Evolutionary conservation across 1,284 basidiomycete genomes (phyloP).

Genomic region (Boletellus deceptivus): DNA sequence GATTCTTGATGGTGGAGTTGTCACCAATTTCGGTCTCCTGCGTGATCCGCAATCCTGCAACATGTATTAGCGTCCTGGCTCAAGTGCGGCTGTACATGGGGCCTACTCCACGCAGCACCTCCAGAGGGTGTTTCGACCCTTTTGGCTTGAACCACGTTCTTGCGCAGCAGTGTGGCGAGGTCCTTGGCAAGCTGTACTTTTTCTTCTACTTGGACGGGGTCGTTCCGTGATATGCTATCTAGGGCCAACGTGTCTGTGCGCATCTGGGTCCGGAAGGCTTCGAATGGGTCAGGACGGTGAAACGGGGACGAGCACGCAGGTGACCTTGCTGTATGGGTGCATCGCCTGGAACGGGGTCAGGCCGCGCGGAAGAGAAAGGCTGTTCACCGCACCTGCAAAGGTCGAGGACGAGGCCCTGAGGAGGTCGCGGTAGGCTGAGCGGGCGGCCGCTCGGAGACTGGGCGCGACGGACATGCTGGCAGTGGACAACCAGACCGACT

Average conservation of each 20-base stretch:
- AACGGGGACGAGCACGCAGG: constrained; percentile 6
- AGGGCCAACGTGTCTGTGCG: constrained; percentile 45
- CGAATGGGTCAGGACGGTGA: constrained; percentile 5
- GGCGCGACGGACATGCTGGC: constrained; percentile 44
- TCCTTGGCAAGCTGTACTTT: constrained; percentile 58
- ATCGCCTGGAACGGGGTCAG: constrained; percentile 45
- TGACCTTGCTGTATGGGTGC: constrained; percentile 51
- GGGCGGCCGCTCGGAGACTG: constrained; percentile 50
- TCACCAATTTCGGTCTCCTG: constrained; percentile 72
- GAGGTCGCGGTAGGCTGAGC: constrained; percentile 69
- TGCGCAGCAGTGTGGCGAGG: constrained; percentile 62
- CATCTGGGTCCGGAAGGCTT: constrained; percentile 72
- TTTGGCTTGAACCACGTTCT: constrained; percentile 70
- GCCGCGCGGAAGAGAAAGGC: not conserved
- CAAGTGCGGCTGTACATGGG: constrained; percentile 16
- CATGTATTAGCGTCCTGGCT: constrained; percentile 1
- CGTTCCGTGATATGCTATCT: constrained; percentile 41
- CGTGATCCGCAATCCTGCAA: constrained; percentile 59
- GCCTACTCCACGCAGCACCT: constrained; percentile 56
- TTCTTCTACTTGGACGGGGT: constrained; percentile 49
- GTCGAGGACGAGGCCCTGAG: constrained; percentile 63
- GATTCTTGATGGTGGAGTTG: constrained; percentile 66
- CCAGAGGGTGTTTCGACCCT: constrained; percentile 36
- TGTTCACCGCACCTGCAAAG: constrained; percentile 52
- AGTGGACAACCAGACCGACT: not conserved